Percentiles rank a stretch among this genome's conserved stretches.
Evolutionary conservation across 768 basidiomycete genomes (phyloP).

Genomic region (Xerocomus brunneocitrinus): DNA sequence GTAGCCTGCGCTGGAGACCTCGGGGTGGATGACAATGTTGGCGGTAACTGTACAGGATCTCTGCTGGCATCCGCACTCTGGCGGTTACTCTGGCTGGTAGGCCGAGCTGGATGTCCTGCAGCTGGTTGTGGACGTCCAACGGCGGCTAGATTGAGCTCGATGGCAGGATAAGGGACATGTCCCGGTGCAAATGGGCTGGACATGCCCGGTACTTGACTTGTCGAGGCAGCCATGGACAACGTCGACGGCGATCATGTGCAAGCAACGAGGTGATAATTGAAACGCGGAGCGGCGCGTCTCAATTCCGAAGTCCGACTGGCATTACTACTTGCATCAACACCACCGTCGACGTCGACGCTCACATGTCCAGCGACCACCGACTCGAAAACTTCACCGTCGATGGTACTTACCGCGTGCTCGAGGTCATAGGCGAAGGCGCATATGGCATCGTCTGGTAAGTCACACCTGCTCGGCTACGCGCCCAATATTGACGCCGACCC

Average conservation of each 20-base stretch:
- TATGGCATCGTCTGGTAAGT: constrained; percentile 81
- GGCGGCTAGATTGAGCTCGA: no score
- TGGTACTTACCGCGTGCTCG: constrained; percentile 63
- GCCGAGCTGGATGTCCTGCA: background rate
- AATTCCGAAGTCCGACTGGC: constrained; percentile 23
- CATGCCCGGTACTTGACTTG: background rate
- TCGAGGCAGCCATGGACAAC: background rate
- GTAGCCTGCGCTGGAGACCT: background rate
- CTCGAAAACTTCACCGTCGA: constrained; percentile 48
- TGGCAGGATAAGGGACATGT: no score
- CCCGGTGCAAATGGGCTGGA: no score
- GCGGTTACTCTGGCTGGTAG: background rate
- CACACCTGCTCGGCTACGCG: background rate
- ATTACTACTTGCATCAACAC: background rate
- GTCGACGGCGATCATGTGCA: background rate
- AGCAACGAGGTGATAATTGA: background rate
- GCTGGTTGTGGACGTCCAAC: background rate
- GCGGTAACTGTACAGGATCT: background rate
- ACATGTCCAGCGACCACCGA: constrained; percentile 26
- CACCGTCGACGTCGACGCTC: constrained; percentile 6
- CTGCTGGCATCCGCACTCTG: background rate
- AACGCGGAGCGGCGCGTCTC: background rate
- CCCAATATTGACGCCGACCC: constrained; percentile 4
- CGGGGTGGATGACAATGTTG: background rate
- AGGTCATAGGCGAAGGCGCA: constrained; percentile 91